These are phyloP conservation scores for Thuja plicata DNA, from an alignment of 83 land plant species.

Conservation along the genomic window DNA sequence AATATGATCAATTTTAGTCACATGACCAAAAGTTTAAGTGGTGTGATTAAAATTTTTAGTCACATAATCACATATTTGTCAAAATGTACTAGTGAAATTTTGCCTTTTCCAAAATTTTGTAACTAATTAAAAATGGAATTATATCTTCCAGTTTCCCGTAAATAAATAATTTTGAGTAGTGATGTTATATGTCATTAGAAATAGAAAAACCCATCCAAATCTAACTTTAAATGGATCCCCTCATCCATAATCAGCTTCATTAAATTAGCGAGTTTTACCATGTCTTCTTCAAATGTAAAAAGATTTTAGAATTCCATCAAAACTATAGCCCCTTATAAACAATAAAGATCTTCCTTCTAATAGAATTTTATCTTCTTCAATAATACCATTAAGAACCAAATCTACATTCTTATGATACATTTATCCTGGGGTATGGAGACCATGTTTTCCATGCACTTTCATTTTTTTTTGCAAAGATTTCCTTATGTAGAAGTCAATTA, in stretches of 20 bases:
- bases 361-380: background rate
- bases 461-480: background rate
- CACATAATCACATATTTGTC: no score
- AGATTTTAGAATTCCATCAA: background rate
- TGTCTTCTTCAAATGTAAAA: background rate
- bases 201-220: background rate
- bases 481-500: background rate
- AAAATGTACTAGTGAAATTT: no score
- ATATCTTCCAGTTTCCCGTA: no score
- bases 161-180: no score
- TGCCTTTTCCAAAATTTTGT: no score
- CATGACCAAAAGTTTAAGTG: no score
- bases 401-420: background rate
- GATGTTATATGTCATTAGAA: background rate
- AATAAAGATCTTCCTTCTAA: background rate
- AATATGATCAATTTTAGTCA: no score
- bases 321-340: background rate
- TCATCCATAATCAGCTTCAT: background rate
- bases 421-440: no score
- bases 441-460: background rate
- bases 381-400: background rate
- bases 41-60: no score
- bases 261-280: background rate
- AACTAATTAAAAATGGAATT: no score
- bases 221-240: background rate